Percentiles rank a stretch among this genome's conserved stretches.
phyloP scores from a whole-genome alignment of 2,329 filamentous ascomycete species.

The Aspergillus fumigatus region DNA sequence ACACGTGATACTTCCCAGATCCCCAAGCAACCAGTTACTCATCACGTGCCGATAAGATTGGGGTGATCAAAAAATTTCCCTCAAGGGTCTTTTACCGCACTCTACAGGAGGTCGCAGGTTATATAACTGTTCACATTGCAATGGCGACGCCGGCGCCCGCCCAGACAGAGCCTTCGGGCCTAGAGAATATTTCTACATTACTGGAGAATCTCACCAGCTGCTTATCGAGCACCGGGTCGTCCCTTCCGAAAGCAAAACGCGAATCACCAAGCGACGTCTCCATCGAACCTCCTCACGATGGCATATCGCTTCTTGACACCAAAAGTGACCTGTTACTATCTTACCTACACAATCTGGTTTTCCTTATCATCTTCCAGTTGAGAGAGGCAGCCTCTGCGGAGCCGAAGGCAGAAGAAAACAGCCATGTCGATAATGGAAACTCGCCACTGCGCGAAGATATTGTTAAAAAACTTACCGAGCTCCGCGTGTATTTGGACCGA shows the following conservation, averaged over 20 bases:
- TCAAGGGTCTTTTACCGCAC: slow-evolving; percentile 1
- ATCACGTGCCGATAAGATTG: slow-evolving; percentile 22
- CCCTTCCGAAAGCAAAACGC: slow-evolving; percentile 30
- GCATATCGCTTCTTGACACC: slow-evolving; percentile 88
- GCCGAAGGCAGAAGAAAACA: slow-evolving; percentile 19
- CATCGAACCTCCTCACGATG: slow-evolving; percentile 71
- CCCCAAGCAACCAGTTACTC: neutral
- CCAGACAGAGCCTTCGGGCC: slow-evolving; percentile 16
- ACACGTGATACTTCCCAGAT: slow-evolving; percentile 11
- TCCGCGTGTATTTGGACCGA: slow-evolving; percentile 89
- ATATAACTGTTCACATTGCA: slow-evolving; percentile 3
- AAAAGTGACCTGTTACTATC: slow-evolving; percentile 98
- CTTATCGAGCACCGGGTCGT: slow-evolving; percentile 30
- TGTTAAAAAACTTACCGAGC: slow-evolving; percentile 80
- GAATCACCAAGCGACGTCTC: slow-evolving; percentile 56
- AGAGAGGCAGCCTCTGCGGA: slow-evolving; percentile 47
- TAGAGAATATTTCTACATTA: slow-evolving; percentile 24
- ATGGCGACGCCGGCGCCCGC: slow-evolving; percentile 25
- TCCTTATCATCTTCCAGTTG: slow-evolving; percentile 77
- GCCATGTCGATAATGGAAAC: slow-evolving; percentile 28
- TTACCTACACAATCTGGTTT: slow-evolving; percentile 91
- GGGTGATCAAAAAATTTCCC: slow-evolving; percentile 16
- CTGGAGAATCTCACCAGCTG: slow-evolving; percentile 34
- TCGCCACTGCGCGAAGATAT: slow-evolving; percentile 60
- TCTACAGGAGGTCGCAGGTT: neutral